phyloP scores from a whole-genome alignment of 805 yeast species.

The Candida parachauliodes region DNA sequence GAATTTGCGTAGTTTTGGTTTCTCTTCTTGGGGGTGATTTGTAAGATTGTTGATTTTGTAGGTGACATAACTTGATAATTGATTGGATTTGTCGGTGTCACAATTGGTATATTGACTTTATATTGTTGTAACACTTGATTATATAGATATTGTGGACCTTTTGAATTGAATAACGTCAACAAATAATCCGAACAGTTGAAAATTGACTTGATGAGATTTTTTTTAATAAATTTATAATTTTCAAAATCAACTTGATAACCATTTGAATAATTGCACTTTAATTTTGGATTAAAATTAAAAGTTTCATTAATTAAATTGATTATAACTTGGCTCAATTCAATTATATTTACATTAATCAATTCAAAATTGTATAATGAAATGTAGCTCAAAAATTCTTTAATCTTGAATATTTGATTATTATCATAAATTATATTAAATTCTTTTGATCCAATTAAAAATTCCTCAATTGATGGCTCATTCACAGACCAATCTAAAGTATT shows the following conservation, averaged over 20 bases:
- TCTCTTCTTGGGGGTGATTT: slow-evolving; percentile 2
- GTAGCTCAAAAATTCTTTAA: slow-evolving; percentile 50
- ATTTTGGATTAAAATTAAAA: slow-evolving; percentile 13
- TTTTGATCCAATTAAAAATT: slow-evolving; percentile 27
- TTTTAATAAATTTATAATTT: slow-evolving; percentile 22
- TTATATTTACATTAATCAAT: slow-evolving; percentile 32
- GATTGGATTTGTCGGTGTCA: neutral
- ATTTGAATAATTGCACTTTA: neutral
- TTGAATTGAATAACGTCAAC: slow-evolving; percentile 22
- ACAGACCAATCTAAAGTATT: slow-evolving; percentile 59
- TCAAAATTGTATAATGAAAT: slow-evolving; percentile 45
- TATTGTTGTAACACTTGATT: slow-evolving; percentile 15
- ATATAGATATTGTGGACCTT: slow-evolving; percentile 28
- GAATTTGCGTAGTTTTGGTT: neutral
- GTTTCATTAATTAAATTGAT: slow-evolving; percentile 30
- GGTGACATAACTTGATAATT: neutral
- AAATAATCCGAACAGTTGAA: slow-evolving; percentile 26
- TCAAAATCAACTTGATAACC: slow-evolving; percentile 12
- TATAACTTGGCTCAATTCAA: slow-evolving; percentile 28
- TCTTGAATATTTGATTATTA: slow-evolving; percentile 33
- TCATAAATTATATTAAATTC: slow-evolving; percentile 28
- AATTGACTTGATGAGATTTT: slow-evolving; percentile 23
- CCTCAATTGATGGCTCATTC: slow-evolving; percentile 53
- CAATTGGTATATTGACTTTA: slow-evolving; percentile 10
- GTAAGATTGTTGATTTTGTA: slow-evolving; percentile 8